Conservation (phyloP, 2,329 filamentous ascomycete genomes). For the Emericellopsis atlantica region DNA sequence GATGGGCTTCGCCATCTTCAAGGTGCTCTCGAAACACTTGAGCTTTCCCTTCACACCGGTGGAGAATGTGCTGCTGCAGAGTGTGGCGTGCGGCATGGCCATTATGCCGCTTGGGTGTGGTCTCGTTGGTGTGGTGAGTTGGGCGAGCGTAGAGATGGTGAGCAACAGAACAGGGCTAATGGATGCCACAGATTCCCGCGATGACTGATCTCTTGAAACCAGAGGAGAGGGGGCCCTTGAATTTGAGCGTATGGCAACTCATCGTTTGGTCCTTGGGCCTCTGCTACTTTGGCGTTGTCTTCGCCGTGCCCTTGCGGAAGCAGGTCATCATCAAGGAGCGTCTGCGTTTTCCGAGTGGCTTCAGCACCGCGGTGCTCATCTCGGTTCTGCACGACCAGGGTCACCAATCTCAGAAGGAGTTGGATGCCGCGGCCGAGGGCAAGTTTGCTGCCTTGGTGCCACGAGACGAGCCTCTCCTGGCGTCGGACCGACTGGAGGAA, state of each 20-base stretch:
- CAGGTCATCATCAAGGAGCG: slow-evolving; percentile 92
- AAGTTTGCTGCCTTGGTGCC: slow-evolving; percentile 30
- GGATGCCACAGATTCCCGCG: slow-evolving; percentile 53
- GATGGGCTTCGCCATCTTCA: slow-evolving; percentile 92
- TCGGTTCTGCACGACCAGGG: slow-evolving; percentile 66
- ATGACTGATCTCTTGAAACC: slow-evolving; percentile 72
- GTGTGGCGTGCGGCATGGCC: slow-evolving; percentile 86
- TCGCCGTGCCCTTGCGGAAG: slow-evolving; percentile 80
- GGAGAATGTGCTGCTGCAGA: slow-evolving; percentile 94
- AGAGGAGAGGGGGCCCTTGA: slow-evolving; percentile 67
- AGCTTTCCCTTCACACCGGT: slow-evolving; percentile 80
- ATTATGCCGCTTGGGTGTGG: slow-evolving; percentile 95
- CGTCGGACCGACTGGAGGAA: slow-evolving; percentile 11
- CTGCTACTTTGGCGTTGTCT: slow-evolving; percentile 93
- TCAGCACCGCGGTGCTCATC: slow-evolving; percentile 89
- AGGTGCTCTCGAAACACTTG: slow-evolving; percentile 58
- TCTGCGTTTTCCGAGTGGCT: slow-evolving; percentile 88
- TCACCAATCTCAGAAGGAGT: slow-evolving; percentile 16
- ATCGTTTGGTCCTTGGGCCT: slow-evolving; percentile 86
- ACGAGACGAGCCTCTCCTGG: slow-evolving; percentile 8
- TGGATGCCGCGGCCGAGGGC: slow-evolving; percentile 22
- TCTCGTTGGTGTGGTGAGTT: slow-evolving; percentile 73
- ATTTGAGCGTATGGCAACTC: slow-evolving; percentile 61
- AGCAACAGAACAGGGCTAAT: neutral
- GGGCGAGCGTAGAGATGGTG: neutral